These are phyloP conservation scores for Collybia mongolica DNA, from an alignment of 768 basidiomycete species.

Conservation along the genomic window DNA sequence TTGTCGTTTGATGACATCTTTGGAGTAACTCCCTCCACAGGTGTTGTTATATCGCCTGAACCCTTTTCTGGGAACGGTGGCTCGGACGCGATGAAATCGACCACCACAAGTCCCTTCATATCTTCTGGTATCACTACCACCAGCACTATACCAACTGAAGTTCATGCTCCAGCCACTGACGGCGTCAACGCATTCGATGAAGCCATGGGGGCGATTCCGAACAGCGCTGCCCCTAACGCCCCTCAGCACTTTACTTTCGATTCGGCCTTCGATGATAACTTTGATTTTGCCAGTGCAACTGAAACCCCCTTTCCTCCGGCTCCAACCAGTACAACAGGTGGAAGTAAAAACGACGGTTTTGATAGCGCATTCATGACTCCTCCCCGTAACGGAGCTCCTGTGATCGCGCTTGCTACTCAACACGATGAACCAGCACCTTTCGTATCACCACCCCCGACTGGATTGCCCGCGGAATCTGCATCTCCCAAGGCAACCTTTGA, in stretches of 20 bases:
- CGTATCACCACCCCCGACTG: constrained; percentile 2
- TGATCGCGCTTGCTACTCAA: neutral
- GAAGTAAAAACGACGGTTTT: constrained; percentile 22
- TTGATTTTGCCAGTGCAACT: constrained; percentile 54
- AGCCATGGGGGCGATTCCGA: constrained; percentile 58
- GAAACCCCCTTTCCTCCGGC: constrained; percentile 28
- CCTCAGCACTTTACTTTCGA: constrained; percentile 60
- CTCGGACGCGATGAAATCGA: neutral
- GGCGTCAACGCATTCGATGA: constrained; percentile 76
- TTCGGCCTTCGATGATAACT: constrained; percentile 52
- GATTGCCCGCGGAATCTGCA: neutral
- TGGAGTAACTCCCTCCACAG: constrained; percentile 30
- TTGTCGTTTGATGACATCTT: constrained; percentile 60
- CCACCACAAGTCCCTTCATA: constrained; percentile 8
- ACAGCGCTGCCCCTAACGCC: constrained; percentile 28
- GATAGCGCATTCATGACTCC: constrained; percentile 29
- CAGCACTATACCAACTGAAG: constrained; percentile 10
- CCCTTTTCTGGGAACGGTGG: neutral
- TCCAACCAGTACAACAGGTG: constrained; percentile 15
- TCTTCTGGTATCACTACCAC: constrained; percentile 16
- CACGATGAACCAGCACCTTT: constrained; percentile 1
- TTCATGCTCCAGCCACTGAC: constrained; percentile 25
- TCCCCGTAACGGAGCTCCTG: neutral
- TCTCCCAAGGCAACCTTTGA: constrained; percentile 33
- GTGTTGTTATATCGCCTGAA: constrained; percentile 11